Evolutionary conservation across 805 yeast species (phyloP).

Genomic region (Metschnikowia henanensis): DNA sequence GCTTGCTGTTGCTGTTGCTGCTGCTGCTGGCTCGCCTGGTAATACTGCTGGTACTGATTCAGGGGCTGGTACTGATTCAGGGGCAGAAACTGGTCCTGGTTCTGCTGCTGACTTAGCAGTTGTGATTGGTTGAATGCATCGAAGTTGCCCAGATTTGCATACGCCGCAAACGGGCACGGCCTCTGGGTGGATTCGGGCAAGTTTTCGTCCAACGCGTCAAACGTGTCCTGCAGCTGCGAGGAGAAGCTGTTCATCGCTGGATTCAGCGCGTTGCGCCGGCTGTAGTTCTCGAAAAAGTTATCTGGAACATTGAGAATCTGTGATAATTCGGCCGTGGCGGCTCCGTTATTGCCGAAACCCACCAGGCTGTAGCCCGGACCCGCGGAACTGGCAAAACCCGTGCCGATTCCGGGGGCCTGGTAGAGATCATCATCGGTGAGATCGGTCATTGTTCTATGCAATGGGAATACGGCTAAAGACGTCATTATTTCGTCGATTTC

Average conservation of each 20-base stretch:
- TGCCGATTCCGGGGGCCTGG: conserved; percentile 22
- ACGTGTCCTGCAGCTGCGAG: conserved; percentile 11
- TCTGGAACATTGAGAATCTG: conserved; percentile 34
- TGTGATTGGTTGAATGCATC: not conserved
- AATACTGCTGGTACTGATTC: not conserved
- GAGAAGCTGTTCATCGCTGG: conserved; percentile 13
- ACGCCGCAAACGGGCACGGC: conserved; percentile 36
- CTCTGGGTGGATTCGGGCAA: conserved; percentile 11
- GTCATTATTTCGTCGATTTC: conserved; percentile 35
- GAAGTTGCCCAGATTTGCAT: conserved; percentile 33
- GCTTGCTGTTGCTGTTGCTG: conserved; percentile 6
- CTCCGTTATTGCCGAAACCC: conserved; percentile 14
- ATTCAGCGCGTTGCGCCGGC: conserved; percentile 17
- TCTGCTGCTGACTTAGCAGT: not conserved
- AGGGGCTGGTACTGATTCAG: too few relatives aligned
- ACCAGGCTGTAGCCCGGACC: conserved; percentile 11
- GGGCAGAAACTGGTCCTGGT: too few relatives aligned
- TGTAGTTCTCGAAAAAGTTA: conserved; percentile 27
- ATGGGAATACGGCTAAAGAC: conserved; percentile 50
- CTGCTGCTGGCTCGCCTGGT: not conserved
- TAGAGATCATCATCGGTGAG: conserved; percentile 62
- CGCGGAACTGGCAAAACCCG: conserved; percentile 5
- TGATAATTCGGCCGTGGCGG: conserved; percentile 23
- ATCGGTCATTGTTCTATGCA: conserved; percentile 55
- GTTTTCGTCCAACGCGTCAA: conserved; percentile 12